These are phyloP conservation scores for Knufia fluminis DNA, from an alignment of 2,329 filamentous ascomycete genomes.

Conservation along the genomic window DNA sequence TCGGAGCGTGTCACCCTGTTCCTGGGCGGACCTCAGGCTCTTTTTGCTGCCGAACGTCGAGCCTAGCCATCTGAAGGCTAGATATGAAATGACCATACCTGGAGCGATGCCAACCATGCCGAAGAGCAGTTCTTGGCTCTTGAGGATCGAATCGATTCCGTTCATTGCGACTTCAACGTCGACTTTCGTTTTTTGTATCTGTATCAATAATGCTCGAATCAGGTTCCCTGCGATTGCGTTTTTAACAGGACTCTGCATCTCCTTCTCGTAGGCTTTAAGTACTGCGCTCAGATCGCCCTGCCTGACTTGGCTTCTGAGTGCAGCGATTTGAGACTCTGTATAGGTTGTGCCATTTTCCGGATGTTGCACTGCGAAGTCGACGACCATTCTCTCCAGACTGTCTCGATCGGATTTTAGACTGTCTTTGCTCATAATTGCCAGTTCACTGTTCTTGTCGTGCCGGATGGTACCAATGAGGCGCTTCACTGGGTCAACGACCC, in stretches of 20 bases:
- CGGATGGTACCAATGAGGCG: slow-evolving; percentile 86
- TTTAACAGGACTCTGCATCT: slow-evolving; percentile 69
- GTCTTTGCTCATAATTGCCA: slow-evolving; percentile 91
- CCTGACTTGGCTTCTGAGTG: slow-evolving; percentile 69
- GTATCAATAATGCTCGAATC: slow-evolving; percentile 81
- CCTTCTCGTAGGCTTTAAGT: slow-evolving; percentile 80
- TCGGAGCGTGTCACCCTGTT: slow-evolving; percentile 62
- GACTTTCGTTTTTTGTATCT: slow-evolving; percentile 98
- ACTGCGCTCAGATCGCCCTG: slow-evolving; percentile 92
- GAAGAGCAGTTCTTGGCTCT: slow-evolving; percentile 94
- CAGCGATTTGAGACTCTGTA: slow-evolving; percentile 59
- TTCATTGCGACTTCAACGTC: slow-evolving; percentile 94
- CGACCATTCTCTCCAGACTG: slow-evolving; percentile 93
- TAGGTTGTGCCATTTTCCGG: slow-evolving; percentile 50
- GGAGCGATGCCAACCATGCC: slow-evolving; percentile 89
- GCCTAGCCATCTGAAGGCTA: slow-evolving; percentile 61
- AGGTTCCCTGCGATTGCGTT: slow-evolving; percentile 81
- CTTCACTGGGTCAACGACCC: slow-evolving; percentile 77
- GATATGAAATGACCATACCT: slow-evolving; percentile 76
- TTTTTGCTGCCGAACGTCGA: slow-evolving; percentile 60
- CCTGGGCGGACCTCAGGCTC: slow-evolving; percentile 55
- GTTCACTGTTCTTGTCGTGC: slow-evolving; percentile 84
- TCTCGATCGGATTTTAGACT: slow-evolving; percentile 83
- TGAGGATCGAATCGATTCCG: slow-evolving; percentile 86
- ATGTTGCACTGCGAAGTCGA: slow-evolving; percentile 85